Conservation (phyloP, 2,329 filamentous ascomycete genomes). For the Pseudodiploospora longispora region DNA sequence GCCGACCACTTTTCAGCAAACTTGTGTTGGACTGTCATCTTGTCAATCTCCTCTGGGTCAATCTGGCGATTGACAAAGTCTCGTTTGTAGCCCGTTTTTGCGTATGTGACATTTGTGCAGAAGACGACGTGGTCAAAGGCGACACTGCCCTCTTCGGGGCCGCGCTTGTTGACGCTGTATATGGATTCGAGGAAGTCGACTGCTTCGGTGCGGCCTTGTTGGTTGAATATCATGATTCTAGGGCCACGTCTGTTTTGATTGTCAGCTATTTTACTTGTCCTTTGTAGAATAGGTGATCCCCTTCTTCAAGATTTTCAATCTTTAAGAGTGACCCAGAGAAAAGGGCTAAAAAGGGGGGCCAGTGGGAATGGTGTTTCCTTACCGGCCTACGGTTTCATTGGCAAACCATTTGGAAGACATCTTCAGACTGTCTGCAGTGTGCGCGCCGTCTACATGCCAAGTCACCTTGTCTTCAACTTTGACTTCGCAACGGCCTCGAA, state of each 20-base stretch:
- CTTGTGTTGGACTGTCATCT: conserved; percentile 43
- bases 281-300: background rate
- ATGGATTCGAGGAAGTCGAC: conserved; percentile 46
- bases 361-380: conserved; percentile 6
- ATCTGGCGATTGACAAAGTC: conserved; percentile 51
- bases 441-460: conserved; percentile 91
- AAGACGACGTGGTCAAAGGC: conserved; percentile 70
- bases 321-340: background rate
- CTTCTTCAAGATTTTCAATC: no score
- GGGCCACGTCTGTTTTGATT: conserved; percentile 23
- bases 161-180: conserved; percentile 25
- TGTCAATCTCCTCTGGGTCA: conserved; percentile 42
- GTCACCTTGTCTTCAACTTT: conserved; percentile 47
- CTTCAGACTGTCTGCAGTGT: conserved; percentile 83
- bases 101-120: conserved; percentile 65
- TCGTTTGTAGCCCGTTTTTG: conserved; percentile 41
- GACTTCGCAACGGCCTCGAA: conserved; percentile 70
- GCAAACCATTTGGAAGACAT: conserved; percentile 79
- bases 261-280: background rate
- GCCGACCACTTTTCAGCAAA: conserved; percentile 44
- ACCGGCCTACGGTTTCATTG: conserved; percentile 31
- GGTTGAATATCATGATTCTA: conserved; percentile 76
- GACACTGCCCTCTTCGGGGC: conserved; percentile 14
- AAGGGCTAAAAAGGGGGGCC: no score
- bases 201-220: conserved; percentile 53